phyloP scores from a whole-genome alignment of 768 basidiomycete genomes.

The Naematelia aurantialba region DNA sequence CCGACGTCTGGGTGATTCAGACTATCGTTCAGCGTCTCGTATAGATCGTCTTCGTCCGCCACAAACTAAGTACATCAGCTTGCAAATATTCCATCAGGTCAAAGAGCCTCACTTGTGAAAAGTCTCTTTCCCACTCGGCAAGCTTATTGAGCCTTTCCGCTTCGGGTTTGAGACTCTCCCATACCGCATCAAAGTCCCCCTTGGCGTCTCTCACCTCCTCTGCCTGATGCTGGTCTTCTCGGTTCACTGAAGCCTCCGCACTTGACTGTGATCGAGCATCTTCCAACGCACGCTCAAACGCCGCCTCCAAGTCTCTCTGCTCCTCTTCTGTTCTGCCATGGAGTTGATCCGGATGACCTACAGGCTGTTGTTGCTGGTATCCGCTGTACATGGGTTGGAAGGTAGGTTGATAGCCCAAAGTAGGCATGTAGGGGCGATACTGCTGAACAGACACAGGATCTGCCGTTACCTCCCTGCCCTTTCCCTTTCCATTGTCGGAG shows the following conservation, averaged over 20 bases:
- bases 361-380: not conserved
- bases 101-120: constrained; percentile 38
- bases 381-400: constrained; percentile 24
- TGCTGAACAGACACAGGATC: not conserved
- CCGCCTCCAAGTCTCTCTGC: constrained; percentile 37
- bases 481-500: constrained; percentile 67
- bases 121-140: constrained; percentile 49
- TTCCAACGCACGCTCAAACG: constrained; percentile 24
- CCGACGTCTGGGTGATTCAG: constrained; percentile 33
- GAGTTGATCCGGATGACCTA: constrained; percentile 11
- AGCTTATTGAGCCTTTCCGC: constrained; percentile 43
- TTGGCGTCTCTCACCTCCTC: constrained; percentile 30
- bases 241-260: not conserved
- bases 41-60: constrained; percentile 45
- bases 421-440: constrained; percentile 1
- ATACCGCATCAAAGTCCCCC: constrained; percentile 48
- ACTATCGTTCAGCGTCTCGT: constrained; percentile 45
- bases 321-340: constrained; percentile 13
- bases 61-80: too few relatives aligned
- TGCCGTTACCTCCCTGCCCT: constrained; percentile 54
- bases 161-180: constrained; percentile 47
- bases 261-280: constrained; percentile 15
- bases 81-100: constrained; percentile 8
- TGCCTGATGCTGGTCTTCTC: constrained; percentile 3
- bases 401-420: constrained; percentile 12